phyloP scores from a whole-genome alignment of 371 early-diverging fungal species.

The Umbelopsis sp. region DNA sequence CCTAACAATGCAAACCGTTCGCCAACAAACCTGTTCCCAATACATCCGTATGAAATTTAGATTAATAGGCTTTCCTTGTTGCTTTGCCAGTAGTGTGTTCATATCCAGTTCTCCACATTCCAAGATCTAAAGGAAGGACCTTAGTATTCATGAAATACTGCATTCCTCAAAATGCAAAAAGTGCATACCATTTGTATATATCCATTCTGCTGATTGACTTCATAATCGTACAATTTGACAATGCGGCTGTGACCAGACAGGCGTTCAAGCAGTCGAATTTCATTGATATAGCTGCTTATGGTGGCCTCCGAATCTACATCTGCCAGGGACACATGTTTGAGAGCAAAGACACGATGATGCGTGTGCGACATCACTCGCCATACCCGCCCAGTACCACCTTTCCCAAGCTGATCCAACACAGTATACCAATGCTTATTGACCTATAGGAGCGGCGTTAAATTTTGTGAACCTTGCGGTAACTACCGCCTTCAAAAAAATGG shows the following conservation, averaged over 20 bases:
- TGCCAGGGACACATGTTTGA: constrained; percentile 85
- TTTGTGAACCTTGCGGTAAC: not conserved
- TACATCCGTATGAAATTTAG: constrained; percentile 77
- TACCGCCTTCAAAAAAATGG: not conserved
- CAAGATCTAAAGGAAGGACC: constrained; percentile 49
- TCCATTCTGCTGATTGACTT: constrained; percentile 63
- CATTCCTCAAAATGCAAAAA: not conserved
- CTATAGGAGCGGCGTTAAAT: constrained; percentile 22
- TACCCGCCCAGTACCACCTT: constrained; percentile 91
- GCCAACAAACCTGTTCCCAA: constrained; percentile 76
- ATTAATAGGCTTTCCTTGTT: constrained; percentile 58
- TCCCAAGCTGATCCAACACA: constrained; percentile 72
- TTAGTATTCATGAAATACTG: not conserved
- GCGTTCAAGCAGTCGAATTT: constrained; percentile 76
- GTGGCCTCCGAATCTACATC: constrained; percentile 63
- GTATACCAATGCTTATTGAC: constrained; percentile 67
- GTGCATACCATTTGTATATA: constrained; percentile 68
- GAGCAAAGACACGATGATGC: constrained; percentile 74
- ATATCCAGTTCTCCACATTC: constrained; percentile 97
- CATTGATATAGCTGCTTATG: constrained; percentile 79
- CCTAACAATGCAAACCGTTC: too few species aligned
- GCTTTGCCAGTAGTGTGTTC: constrained; percentile 66
- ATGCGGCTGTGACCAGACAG: constrained; percentile 70
- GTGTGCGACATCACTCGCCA: constrained; percentile 77
- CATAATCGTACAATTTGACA: constrained; percentile 79